Evolutionary conservation across 306 rosid species (phyloP).

Genomic region (Fragaria ananassa): DNA sequence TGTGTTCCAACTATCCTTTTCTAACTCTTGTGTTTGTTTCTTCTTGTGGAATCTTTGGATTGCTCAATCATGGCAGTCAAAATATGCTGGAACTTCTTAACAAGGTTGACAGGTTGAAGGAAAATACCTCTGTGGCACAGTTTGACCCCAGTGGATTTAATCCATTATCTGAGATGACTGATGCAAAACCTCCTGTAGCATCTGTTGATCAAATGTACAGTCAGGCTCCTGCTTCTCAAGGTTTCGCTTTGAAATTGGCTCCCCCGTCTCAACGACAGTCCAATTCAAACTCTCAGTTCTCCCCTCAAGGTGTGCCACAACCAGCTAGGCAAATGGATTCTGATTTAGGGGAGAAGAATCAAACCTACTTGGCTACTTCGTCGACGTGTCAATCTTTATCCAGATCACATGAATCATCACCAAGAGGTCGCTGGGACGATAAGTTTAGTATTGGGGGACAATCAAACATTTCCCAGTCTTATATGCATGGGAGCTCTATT

Average conservation of each 20-base stretch:
- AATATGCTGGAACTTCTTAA: constrained; percentile 44
- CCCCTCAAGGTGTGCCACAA: constrained; percentile 34
- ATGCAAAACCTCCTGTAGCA: constrained; percentile 19
- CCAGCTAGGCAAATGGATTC: constrained; percentile 28
- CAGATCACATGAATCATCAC: constrained; percentile 32
- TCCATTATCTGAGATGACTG: constrained; percentile 30
- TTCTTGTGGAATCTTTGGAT: constrained; percentile 10
- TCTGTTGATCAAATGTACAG: constrained; percentile 34
- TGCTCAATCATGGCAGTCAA: constrained; percentile 33
- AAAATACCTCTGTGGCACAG: constrained; percentile 21
- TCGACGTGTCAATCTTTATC: constrained; percentile 27
- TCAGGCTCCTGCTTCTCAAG: constrained; percentile 38
- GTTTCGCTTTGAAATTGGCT: constrained; percentile 42
- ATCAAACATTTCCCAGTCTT: constrained; percentile 26
- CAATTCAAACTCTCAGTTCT: constrained; percentile 28
- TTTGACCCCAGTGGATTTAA: constrained; percentile 33
- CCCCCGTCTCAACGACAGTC: constrained; percentile 38
- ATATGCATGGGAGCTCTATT: constrained; percentile 27
- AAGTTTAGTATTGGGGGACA: constrained; percentile 25
- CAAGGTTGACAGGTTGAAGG: constrained; percentile 40
- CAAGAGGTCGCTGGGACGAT: constrained; percentile 40
- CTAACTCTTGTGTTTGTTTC: constrained; percentile 6
- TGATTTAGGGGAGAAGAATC: constrained; percentile 34
- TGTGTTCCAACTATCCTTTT: neutral
- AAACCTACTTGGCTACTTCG: constrained; percentile 27